A percentile compares a stretch with the other conserved stretches of the same genome.
Evolutionary conservation across 352 stramenopile genomes (phyloP).

Genomic region (Phytophthora sp.): DNA sequence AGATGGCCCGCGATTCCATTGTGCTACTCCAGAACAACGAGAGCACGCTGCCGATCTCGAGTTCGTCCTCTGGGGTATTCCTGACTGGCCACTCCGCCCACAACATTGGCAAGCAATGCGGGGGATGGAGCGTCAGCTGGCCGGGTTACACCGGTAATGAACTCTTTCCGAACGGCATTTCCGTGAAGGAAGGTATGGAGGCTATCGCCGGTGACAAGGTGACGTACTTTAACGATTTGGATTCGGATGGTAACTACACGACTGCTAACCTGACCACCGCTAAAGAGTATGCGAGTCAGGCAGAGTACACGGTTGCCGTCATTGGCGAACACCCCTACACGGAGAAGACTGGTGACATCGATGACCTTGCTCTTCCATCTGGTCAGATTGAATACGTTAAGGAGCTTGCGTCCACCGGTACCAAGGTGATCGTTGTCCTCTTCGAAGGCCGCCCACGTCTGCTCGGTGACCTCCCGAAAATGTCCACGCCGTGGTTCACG

Average conservation of each 20-base stretch:
- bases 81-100: slow-evolving; percentile 37
- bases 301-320: slow-evolving; percentile 65
- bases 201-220: slow-evolving; percentile 27
- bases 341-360: slow-evolving; percentile 84
- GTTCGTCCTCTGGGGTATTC: slow-evolving; percentile 32
- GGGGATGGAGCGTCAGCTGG: slow-evolving; percentile 56
- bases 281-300: slow-evolving; percentile 49
- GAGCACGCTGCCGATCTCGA: slow-evolving; percentile 47
- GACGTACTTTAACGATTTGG: slow-evolving; percentile 60
- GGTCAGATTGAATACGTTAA: slow-evolving; percentile 81
- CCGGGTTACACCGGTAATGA: slow-evolving; percentile 64
- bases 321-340: slow-evolving; percentile 79
- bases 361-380: slow-evolving; percentile 59
- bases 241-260: slow-evolving; percentile 49
- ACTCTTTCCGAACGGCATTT: slow-evolving; percentile 54
- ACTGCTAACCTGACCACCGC: slow-evolving; percentile 48
- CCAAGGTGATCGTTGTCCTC: slow-evolving; percentile 78
- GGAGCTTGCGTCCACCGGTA: slow-evolving; percentile 55
- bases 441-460: slow-evolving; percentile 77
- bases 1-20: slow-evolving; percentile 75
- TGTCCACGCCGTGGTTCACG: slow-evolving; percentile 74
- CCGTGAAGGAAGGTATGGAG: slow-evolving; percentile 58
- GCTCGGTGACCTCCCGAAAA: slow-evolving; percentile 53
- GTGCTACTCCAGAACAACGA: slow-evolving; percentile 84
- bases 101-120: slow-evolving; percentile 43